Evolutionary conservation across 139 green algal species (phyloP).

Genomic region (Gonium pectorale): DNA sequence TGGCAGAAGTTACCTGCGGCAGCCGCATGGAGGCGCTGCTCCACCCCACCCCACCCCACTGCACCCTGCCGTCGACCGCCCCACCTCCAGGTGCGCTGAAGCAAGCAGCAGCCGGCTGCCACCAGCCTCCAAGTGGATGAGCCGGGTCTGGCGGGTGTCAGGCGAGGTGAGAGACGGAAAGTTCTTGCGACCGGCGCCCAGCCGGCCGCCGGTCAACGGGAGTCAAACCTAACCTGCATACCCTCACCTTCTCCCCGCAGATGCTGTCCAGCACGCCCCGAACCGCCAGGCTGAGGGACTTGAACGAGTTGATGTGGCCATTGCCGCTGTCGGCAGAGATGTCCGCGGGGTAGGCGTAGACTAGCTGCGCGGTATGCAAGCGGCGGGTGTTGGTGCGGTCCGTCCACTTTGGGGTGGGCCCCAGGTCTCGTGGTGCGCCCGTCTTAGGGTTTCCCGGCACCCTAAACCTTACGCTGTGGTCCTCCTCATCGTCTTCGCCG

Average conservation of each 20-base stretch:
- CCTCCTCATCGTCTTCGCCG: slow-evolving; percentile 20
- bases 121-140: slow-evolving; percentile 17
- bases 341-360: slow-evolving; percentile 8
- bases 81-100: slow-evolving; percentile 36
- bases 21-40: background rate
- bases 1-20: too few species aligned
- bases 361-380: slow-evolving; percentile 13
- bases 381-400: too few species aligned
- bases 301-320: slow-evolving; percentile 35
- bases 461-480: slow-evolving; percentile 45
- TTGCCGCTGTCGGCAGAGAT: background rate
- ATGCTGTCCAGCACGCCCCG: slow-evolving; percentile 41
- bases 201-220: too few species aligned
- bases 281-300: slow-evolving; percentile 15
- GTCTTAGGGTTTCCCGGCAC: too few species aligned
- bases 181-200: too few species aligned
- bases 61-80: background rate
- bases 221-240: too few species aligned
- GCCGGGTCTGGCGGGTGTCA: background rate
- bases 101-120: slow-evolving; percentile 30
- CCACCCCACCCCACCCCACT: background rate
- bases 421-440: too few species aligned
- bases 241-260: slow-evolving; percentile 44
- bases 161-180: background rate
- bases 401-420: too few species aligned